phyloP scores from a whole-genome alignment of 495 filamentous ascomycete species.

The Aspergillus campestris region DNA sequence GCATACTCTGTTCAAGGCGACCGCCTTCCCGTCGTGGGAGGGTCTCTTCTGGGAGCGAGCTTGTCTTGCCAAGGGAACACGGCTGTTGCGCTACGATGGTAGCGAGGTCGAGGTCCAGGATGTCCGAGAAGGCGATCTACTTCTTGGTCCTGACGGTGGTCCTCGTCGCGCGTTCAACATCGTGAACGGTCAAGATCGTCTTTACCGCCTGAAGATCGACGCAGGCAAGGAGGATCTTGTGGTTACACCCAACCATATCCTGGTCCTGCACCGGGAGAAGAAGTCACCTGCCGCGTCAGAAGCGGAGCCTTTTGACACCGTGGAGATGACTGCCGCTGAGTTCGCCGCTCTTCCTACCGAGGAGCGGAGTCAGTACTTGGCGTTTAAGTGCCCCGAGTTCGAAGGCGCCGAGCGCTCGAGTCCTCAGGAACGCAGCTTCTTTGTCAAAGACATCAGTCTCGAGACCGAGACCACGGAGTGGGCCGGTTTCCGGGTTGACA shows the following conservation, averaged over 20 bases:
- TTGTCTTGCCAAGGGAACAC: conserved; percentile 35
- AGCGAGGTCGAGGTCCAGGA: conserved; percentile 36
- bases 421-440: conserved; percentile 22
- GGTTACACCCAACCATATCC: conserved; percentile 40
- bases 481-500: conserved; percentile 39
- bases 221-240: conserved; percentile 35
- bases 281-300: conserved; percentile 5
- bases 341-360: conserved; percentile 26
- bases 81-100: conserved; percentile 31
- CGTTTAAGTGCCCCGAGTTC: conserved; percentile 17
- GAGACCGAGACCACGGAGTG: conserved; percentile 28
- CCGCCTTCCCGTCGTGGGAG: conserved; percentile 97
- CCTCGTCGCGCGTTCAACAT: conserved; percentile 42
- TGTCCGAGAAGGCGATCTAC: conserved; percentile 38
- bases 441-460: conserved; percentile 31
- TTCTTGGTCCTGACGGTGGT: conserved; percentile 38
- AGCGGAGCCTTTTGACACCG: conserved; percentile 21
- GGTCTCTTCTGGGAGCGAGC: conserved; percentile 98
- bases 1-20: conserved; percentile 97
- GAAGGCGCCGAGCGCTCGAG: conserved; percentile 8
- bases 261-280: conserved; percentile 33
- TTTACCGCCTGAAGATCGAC: conserved; percentile 33
- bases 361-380: conserved; percentile 20
- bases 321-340: conserved; percentile 34
- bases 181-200: conserved; percentile 35